phyloP scores from a whole-genome alignment of 768 basidiomycete genomes.

The Hygrocybe coccinea region DNA sequence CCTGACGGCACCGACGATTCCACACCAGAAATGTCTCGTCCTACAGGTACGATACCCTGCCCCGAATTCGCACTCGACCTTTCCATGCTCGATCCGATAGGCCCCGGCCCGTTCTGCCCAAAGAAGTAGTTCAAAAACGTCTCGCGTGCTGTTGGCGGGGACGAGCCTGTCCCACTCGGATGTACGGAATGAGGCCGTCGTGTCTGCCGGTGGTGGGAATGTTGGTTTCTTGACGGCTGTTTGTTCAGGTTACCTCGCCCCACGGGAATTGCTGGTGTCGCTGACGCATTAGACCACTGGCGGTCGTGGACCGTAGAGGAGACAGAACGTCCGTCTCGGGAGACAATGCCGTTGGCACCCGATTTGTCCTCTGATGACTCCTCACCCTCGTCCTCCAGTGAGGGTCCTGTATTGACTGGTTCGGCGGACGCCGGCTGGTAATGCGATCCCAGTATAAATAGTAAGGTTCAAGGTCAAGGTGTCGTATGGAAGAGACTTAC shows the following conservation, averaged over 20 bases:
- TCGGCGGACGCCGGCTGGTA: constrained; percentile 61
- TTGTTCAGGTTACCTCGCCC: constrained; percentile 18
- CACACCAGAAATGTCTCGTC: constrained; percentile 57
- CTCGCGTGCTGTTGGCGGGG: constrained; percentile 66
- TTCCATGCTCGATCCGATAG: constrained; percentile 52
- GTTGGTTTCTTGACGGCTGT: constrained; percentile 20
- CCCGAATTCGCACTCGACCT: constrained; percentile 24
- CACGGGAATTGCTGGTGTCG: constrained; percentile 10
- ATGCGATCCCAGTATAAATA: constrained; percentile 13
- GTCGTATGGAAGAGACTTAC: constrained; percentile 37
- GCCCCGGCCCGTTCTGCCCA: constrained; percentile 81
- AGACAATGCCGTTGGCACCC: constrained; percentile 49
- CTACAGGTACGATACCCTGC: constrained; percentile 44
- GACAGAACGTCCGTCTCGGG: constrained; percentile 61
- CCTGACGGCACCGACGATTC: constrained; percentile 53
- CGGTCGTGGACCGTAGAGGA: constrained; percentile 78
- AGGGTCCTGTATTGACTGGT: constrained; percentile 48
- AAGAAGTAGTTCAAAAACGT: constrained; percentile 98
- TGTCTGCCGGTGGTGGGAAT: constrained; percentile 15
- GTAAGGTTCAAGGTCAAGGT: constrained; percentile 14
- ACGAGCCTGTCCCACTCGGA: constrained; percentile 15
- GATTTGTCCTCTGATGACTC: constrained; percentile 50
- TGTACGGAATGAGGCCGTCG: constrained; percentile 3
- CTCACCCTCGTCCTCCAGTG: constrained; percentile 61
- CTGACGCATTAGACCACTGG: constrained; percentile 42